These are phyloP conservation scores for Cornus suecica DNA, from an alignment of 148 eudicot genomes.

Conservation along the genomic window DNA sequence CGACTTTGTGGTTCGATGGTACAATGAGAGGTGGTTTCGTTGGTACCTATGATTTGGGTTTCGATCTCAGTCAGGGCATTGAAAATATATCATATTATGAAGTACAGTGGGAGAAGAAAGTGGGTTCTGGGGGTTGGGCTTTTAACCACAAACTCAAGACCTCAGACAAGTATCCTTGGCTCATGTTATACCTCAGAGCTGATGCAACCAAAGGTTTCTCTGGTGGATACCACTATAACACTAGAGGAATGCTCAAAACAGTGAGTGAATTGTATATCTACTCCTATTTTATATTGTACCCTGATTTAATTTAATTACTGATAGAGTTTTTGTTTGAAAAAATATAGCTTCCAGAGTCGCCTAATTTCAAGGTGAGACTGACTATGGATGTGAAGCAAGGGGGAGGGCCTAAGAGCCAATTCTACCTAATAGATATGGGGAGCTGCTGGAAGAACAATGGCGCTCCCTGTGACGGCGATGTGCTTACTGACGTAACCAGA, in stretches of 20 bases:
- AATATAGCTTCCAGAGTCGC: conserved; percentile 42
- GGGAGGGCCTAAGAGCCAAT: conserved; percentile 48
- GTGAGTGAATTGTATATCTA: too few species aligned
- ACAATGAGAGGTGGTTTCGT: conserved; percentile 31
- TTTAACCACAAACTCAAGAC: conserved; percentile 44
- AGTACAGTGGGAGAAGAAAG: conserved; percentile 38
- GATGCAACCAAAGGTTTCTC: conserved; percentile 50
- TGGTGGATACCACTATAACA: conserved; percentile 52
- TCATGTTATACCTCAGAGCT: conserved; percentile 56
- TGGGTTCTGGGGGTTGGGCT: conserved; percentile 43
- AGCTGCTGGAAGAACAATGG: conserved; percentile 70
- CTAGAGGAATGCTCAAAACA: conserved; percentile 51
- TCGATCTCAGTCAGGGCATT: conserved; percentile 3
- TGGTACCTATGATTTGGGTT: conserved; percentile 46
- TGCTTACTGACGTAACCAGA: conserved; percentile 47
- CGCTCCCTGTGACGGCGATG: conserved; percentile 43
- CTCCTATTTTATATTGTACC: too few species aligned
- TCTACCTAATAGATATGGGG: conserved; percentile 60
- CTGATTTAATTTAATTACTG: too few species aligned
- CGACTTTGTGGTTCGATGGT: conserved; percentile 19
- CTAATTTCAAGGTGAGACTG: conserved; percentile 49
- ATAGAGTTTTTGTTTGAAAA: too few species aligned
- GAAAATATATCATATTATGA: conserved; percentile 31
- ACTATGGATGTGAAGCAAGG: conserved; percentile 43
- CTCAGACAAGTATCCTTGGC: conserved; percentile 35